phyloP scores from a whole-genome alignment of 2,329 filamentous ascomycete species.

The Colletotrichum destructivum region DNA sequence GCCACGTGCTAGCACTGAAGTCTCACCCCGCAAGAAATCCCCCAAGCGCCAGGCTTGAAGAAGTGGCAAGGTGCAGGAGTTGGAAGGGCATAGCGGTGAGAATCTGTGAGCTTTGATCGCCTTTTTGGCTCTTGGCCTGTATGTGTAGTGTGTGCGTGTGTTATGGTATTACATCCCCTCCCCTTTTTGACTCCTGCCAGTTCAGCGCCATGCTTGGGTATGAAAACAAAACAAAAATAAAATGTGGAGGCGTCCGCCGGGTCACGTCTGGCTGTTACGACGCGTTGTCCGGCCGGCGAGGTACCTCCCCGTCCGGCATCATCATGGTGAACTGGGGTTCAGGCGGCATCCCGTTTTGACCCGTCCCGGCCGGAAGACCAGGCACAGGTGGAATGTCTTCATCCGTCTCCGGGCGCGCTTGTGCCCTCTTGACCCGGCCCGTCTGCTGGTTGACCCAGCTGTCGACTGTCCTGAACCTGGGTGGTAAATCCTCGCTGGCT shows the following conservation, averaged over 20 bases:
- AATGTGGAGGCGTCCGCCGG: conserved; percentile 27
- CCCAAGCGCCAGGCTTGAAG: conserved; percentile 43
- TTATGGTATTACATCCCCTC: conserved; percentile 31
- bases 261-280: conserved; percentile 23
- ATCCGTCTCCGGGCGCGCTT: conserved; percentile 54
- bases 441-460: conserved; percentile 79
- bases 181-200: conserved; percentile 14
- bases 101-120: conserved; percentile 19
- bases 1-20: not conserved
- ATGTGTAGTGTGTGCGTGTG: conserved; percentile 17
- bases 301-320: conserved; percentile 66
- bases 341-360: conserved; percentile 55
- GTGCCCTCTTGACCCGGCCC: conserved; percentile 65
- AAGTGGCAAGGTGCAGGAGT: conserved; percentile 31
- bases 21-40: conserved; percentile 14
- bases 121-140: conserved; percentile 4
- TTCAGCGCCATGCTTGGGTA: conserved; percentile 37
- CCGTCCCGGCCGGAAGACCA: conserved; percentile 50
- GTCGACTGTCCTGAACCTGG: conserved; percentile 70
- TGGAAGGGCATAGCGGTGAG: conserved; percentile 6
- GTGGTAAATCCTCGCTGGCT: conserved; percentile 67
- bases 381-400: conserved; percentile 58
- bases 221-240: conserved; percentile 34
- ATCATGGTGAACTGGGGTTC: conserved; percentile 66
- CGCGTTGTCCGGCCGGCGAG: conserved; percentile 56